Base-by-base conservation (phyloP, 2,329 filamentous ascomycete species). In the Aspergillus ochraceus region DNA sequence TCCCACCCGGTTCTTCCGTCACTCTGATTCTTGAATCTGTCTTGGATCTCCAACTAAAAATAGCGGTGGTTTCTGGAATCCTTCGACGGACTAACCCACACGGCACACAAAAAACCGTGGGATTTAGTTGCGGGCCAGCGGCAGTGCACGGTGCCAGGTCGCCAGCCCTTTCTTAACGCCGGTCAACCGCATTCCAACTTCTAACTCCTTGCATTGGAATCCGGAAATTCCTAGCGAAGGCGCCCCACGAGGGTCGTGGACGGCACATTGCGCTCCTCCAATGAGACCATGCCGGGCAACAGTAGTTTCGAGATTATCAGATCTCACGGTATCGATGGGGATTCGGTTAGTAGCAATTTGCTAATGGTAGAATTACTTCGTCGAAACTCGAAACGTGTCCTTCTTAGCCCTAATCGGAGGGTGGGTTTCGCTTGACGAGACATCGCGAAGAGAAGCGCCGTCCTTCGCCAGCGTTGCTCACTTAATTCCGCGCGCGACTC, bases 51-150 rank as follows among this genome's bases (percentile, higher is more conserved):
- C 50, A 58, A 54, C 69, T 71, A 69, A 71, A 71, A 68, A 64
- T 70, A 69, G 61, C 63, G 50, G n/a, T 55, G 36, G 64, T 64
- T 73, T 74, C 70, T 66, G 70, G 70, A 72, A 71, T 64, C 55
- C 65, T 70, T 65, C 62, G 68, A 67, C 61, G 64, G 70, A 20
- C 49, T 24, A 36, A 42, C 49, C 47, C 54, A 52, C 49, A 55
- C 49, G 55, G 36, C 52, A 30, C 47, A 57, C 30, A 45, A 32
- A 32, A 32, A 53, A 46, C 20, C 20, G 46, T 57, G 19, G 53
- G 24, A 46, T 29, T 50, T 24, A 22, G 30, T 51, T 52, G 55
- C 39, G 46, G 47, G 26, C 45, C 30, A 49, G 49, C 32, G 53
- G 53, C 42, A 32, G 59, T 56, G 59, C 56, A 54, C 45, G 14